phyloP scores from a whole-genome alignment of 306 rosid genomes.

The Trifolium repens region DNA sequence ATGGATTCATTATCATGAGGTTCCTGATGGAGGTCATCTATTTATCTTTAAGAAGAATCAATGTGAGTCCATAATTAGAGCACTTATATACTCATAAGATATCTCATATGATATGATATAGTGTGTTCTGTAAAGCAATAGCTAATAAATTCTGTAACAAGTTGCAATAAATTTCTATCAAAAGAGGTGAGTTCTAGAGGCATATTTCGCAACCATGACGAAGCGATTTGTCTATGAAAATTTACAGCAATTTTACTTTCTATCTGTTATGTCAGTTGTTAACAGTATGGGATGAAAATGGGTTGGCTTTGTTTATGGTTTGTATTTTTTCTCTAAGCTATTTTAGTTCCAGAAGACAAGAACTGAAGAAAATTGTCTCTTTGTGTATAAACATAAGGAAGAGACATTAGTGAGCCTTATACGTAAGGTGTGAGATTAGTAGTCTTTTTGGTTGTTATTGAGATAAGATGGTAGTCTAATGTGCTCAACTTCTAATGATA shows the following conservation, averaged over 20 bases:
- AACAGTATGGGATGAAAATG: too few species aligned
- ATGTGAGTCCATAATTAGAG: conserved; percentile 61
- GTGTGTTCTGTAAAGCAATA: background rate
- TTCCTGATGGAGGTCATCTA: conserved; percentile 66
- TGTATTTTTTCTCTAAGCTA: too few species aligned
- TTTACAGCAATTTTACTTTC: too few species aligned
- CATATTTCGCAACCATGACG: too few species aligned
- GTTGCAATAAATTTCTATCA: background rate
- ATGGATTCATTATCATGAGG: conserved; percentile 83
- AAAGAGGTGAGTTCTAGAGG: background rate
- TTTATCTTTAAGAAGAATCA: conserved; percentile 38
- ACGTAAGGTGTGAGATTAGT: background rate
- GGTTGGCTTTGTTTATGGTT: too few species aligned
- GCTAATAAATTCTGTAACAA: background rate
- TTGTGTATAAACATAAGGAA: background rate
- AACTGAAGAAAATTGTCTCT: background rate
- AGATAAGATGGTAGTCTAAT: background rate
- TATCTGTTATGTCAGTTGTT: background rate
- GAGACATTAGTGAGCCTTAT: background rate
- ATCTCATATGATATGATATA: background rate
- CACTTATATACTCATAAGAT: conserved; percentile 55
- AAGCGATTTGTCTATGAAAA: too few species aligned
- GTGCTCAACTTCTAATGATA: background rate
- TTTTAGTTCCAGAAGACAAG: background rate
- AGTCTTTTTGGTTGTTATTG: background rate